Base-by-base conservation (phyloP, 2,329 filamentous ascomycete species). In the Hypoxylon sp. region DNA sequence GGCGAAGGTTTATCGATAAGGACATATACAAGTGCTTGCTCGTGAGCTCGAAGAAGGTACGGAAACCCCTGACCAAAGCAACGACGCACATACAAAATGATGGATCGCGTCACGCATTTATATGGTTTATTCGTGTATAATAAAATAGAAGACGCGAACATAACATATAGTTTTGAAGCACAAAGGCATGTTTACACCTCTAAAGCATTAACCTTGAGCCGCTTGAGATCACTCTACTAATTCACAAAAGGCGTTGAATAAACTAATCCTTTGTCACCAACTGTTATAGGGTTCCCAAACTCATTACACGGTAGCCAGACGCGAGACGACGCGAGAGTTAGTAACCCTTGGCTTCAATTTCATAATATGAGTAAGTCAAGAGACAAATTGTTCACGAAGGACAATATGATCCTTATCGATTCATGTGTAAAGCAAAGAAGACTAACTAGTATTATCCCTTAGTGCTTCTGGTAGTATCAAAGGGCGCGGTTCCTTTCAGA, bases 1-100 rank as follows among this genome's bases (percentile, higher is more conserved):
- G 3, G 19, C 19, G 19, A 22, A 2, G 3, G 1, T 31, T 48
- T 58, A 58, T 58, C 55, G 42, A 58, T 58, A 58, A 33, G n/a
- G 24, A 37, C 14, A 35, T 19, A 17, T 14, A 6, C 13, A 44
- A 44, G 14, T 14, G 10, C 26, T 6, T 35, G n/a, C 5, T 26
- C 5, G 48, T 22, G 19, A 22, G 3, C 19, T 22, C 19, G 19
- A 22, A 22, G 19, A 22, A 22, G 19, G 19, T 22, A 22, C 19
- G 19, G 19, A 22, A 22, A 22, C 19, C 19, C 19, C 19, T 22
- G 19, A 51, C 11, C 33, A 33, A 51, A 9, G 42, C 3, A 26
- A 4, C 5, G 26, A 26, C 26, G 26, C 26, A 13, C 13, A 14
- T 29, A 26, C 14, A 26, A n/a, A 22, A 24, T 14, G 26, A 10